Evolutionary conservation across 2,329 filamentous ascomycete genomes (phyloP), one percentile per base, ranked within the genome.

Genomic region (Biscogniauxia marginata): DNA sequence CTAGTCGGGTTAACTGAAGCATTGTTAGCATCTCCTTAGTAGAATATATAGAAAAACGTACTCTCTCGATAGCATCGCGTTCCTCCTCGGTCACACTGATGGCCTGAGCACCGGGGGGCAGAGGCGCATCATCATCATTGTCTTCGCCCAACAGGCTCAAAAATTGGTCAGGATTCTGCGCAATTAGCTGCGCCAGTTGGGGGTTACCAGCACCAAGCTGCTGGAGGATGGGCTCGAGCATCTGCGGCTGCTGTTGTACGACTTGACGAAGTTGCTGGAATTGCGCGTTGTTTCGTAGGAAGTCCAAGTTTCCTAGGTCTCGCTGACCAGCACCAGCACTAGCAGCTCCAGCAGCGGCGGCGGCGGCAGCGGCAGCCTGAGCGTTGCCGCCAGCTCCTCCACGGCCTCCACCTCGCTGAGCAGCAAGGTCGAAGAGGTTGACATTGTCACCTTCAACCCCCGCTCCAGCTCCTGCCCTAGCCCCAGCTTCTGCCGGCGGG

Each of bases 211-310:
- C 89, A 34, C 91, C 93, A 39, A 99, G 91, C 75, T 97, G 93
- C 75, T 98, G 93, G 55, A 99, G 81, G 65, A 99, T 98, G 6
- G 95, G 93, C 79, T 99, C 95, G 20, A 99, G 87, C 95, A 99
- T 99, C 73, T 95, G 90, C 18, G 95, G 95, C 73, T 98, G 91
- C 74, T 97, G 93, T 77, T 99, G 95, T 46, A 99, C 93, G 20
- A 99, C 88, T 76, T 97, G 93, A 61, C 95, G 89, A 58, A 99
- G 84, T 77, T 99, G 95, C 77, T 98, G 95, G 78, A 99, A 99
- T 75, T 98, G 93, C 21, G 93, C 88, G 73, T 98, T 98, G 75
- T 93, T 91, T 69, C 95, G 88, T 54, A 99, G 80, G 73, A 96
- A 98, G 63, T 98, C 93, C 56, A 99, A 84, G 70, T 93, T 96